Evolutionary conservation across 2,329 filamentous ascomycete genomes (phyloP), one percentile per base, ranked within the genome.

Genomic region (Fusarium irregulare): DNA sequence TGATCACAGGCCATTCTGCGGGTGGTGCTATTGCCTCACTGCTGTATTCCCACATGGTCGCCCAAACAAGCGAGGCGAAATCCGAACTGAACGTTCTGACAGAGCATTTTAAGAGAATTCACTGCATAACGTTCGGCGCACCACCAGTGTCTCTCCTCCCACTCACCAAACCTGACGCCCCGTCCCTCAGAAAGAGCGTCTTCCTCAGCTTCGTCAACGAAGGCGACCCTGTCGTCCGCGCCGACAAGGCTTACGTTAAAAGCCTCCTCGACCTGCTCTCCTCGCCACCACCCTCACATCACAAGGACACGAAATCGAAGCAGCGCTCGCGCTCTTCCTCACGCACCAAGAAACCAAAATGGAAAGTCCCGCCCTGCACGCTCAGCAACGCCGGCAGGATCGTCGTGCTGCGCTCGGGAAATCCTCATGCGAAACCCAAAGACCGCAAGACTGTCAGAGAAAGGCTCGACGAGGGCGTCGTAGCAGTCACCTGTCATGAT

Each of bases 1-100:
- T 97, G 20, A 92, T 97, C 64, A 97, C 94, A 0, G 94, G 94
- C 0, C 94, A 97, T 76, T 93, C 91, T 2, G 94, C 94, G 0
- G 94, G 93, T 18, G 94, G 94, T 4, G 94, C 94, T 0, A 90
- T 97, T 2, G 93, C 93, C 0, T 87, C 90, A 4, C 83, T 97
- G 13, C 83, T 97, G 1, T 97, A 93, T 79, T 86, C 87, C 37
- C 94, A 97, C 79, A 95, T 97, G 90, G 86, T 95, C 41, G 83
- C 88, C 4, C 84, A 82, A 4, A 86, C 84, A 2, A 79, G 78
- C 14, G 79, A 79, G 4, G 83, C 90, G 5, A 78, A 83, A 44
- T 93, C 90, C 9, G 91, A 95, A 75, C 87, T 97, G 45, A 92
- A 86, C 64, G 78, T 83, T 32, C 85, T 97, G 7, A 89, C 91